Evolutionary conservation across 2,329 filamentous ascomycete genomes (phyloP).

Genomic region (Colletotrichum plurivorum): DNA sequence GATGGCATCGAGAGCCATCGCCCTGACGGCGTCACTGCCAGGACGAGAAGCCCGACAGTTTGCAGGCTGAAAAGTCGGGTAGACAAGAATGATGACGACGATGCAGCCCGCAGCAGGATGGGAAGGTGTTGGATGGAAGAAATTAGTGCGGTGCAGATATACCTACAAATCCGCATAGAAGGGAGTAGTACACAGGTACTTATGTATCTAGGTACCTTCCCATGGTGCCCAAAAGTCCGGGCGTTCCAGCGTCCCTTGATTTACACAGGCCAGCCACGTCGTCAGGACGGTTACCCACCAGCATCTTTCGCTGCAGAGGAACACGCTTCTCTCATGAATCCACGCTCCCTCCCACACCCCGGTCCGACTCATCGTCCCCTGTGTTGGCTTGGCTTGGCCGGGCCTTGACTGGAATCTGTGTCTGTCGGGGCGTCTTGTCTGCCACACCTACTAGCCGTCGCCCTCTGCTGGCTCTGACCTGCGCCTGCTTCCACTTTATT

Average conservation of each 20-base stretch:
- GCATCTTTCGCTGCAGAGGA: constrained; percentile 9
- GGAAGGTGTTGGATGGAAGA: constrained; percentile 1
- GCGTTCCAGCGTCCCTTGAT: constrained; percentile 1
- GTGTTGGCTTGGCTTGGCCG: constrained; percentile 34
- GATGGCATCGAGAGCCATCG: not conserved
- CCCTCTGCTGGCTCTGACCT: constrained; percentile 20
- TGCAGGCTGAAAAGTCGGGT: constrained; percentile 1
- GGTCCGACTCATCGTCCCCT: constrained; percentile 25
- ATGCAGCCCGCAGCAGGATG: constrained; percentile 21
- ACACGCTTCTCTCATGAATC: constrained; percentile 18
- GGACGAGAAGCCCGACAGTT: not conserved
- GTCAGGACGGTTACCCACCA: constrained; percentile 12
- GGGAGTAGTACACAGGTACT: not conserved
- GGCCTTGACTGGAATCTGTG: constrained; percentile 43
- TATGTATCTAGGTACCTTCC: not conserved
- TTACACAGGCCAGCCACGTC: constrained; percentile 30
- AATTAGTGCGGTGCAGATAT: too few relatives aligned
- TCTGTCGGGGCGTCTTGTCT: constrained; percentile 46
- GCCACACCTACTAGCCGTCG: constrained; percentile 41
- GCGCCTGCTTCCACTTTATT: constrained; percentile 28
- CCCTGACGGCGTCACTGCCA: not conserved
- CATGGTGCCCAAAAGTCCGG: too few relatives aligned
- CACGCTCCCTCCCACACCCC: constrained; percentile 25
- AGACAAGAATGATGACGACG: constrained; percentile 27
- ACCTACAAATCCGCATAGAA: not conserved